These are phyloP conservation scores for Rhodomyrtus tomentosa DNA, from an alignment of 345 rosid species.

Conservation along the genomic window DNA sequence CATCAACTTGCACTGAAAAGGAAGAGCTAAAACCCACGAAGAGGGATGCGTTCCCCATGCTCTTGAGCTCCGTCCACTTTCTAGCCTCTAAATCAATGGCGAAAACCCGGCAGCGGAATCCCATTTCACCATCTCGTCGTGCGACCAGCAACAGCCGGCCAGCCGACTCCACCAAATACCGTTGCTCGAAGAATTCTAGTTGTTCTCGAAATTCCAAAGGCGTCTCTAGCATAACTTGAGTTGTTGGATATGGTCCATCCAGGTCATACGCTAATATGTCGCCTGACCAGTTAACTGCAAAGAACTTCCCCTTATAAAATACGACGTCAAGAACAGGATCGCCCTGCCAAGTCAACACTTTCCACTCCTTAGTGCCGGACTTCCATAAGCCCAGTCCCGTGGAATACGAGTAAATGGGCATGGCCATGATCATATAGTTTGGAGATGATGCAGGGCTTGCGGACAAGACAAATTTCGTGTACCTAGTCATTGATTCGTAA, in stretches of 20 bases:
- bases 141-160: background rate
- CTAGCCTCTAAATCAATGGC: background rate
- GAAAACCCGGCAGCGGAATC: background rate
- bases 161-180: background rate
- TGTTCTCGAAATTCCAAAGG: background rate
- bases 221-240: background rate
- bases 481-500: too few species aligned
- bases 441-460: background rate
- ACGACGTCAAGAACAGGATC: background rate
- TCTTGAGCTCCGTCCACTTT: background rate
- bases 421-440: background rate
- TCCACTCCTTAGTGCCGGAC: background rate
- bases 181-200: fast-evolving
- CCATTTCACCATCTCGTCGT: background rate
- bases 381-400: background rate
- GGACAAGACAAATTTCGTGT: background rate
- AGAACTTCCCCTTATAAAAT: background rate
- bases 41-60: background rate
- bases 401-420: background rate
- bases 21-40: background rate
- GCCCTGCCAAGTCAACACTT: background rate
- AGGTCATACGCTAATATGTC: background rate
- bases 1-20: background rate
- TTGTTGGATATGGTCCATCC: background rate
- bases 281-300: background rate